Base-by-base conservation (phyloP, 2,329 filamentous ascomycete genomes). In the Alternaria atra region DNA sequence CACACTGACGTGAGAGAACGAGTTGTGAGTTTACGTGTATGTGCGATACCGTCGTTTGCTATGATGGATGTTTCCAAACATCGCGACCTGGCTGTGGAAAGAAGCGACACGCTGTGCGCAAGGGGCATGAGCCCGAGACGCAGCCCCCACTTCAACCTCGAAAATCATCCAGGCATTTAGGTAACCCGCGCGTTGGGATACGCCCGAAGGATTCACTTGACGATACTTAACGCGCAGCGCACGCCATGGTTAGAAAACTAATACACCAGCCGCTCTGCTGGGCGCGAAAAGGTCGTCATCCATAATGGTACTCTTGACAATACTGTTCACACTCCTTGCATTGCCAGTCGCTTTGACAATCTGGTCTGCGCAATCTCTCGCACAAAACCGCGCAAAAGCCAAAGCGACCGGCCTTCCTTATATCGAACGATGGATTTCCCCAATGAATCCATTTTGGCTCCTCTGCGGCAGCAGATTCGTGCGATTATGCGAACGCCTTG, bases 391-490 rank as follows among this genome's bases (percentile, higher is more conserved):
- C 13, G 54, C 54, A 40, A 63, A 56, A 23, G 68, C 66, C 10
- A 27, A 46, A 23, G 30, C 47, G 17, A 64, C 48, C 13, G 64
- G 66, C 7, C 55, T 72, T 6, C 69, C 69, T 4, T 48, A 64
- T 6, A 58, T 68, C 6, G 57, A 64, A 4, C 64, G 64, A 17
- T 69, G 50, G 46, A 55, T 66, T 6, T 46, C 66, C 12, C 68
- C 66, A 0, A 63, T 44, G 12, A 65, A 64, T 17, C 57, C 58
- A 3, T 50, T 68, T 12, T 70, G 65, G 61, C 55, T 70, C 46
- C 32, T 62, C 4, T 58, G 59, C 37, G 65, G 58, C 10, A 65
- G 55, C 47, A 35, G 34, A 6, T 30, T 65, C 30, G 57, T 66
- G 15, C 42, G 25, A 23, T 10, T 52, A 4, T 44, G 53, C 13